Conservation (phyloP, 73 alveolate genomes). For the Paramecium sexaurelia region DNA sequence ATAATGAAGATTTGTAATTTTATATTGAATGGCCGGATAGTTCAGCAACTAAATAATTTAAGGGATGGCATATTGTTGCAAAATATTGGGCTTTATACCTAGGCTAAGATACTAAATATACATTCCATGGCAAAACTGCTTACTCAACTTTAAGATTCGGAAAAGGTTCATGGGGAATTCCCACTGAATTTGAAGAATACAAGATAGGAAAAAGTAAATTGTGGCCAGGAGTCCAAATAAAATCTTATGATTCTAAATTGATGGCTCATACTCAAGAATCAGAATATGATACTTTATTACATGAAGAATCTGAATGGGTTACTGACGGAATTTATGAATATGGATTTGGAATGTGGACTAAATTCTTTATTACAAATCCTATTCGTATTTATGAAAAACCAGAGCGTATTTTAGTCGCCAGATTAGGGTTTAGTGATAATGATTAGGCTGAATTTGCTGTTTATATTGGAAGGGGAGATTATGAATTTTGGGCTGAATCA, state of each 20-base stretch:
- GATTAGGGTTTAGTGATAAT: conserved; percentile 14
- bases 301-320: neutral
- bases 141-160: conserved; percentile 8
- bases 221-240: neutral
- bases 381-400: conserved; percentile 22
- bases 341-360: conserved; percentile 52
- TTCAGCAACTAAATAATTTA: neutral
- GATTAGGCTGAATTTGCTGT: neutral
- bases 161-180: conserved; percentile 8
- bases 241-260: neutral
- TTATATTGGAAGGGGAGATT: neutral
- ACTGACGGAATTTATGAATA: conserved; percentile 40
- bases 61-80: neutral
- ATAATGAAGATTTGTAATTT: neutral
- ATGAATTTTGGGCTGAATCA: conserved; percentile 26
- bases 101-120: neutral
- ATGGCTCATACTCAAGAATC: neutral
- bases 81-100: conserved; percentile 48
- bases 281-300: neutral
- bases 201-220: neutral
- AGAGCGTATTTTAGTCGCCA: neutral
- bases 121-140: neutral
- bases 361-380: conserved; percentile 43
- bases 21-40: neutral
- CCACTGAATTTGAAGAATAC: neutral